Conservation (phyloP, 228 moss, liverwort and hornwort genomes). For the Sphagnum magellanicum region DNA sequence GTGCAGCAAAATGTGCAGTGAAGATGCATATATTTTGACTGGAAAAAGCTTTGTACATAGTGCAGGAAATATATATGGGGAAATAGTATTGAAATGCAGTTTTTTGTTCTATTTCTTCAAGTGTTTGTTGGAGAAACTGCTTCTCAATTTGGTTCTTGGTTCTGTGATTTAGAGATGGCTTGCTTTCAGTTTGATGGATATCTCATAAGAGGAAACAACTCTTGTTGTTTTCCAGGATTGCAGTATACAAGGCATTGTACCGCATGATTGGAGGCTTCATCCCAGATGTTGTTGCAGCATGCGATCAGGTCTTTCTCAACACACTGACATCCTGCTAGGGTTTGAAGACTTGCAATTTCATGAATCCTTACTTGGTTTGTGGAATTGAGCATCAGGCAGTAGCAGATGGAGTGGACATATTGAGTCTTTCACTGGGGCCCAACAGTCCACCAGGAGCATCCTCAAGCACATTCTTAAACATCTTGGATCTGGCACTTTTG, state of each 20-base stretch:
- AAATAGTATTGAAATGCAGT: background rate
- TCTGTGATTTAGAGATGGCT: too few species aligned
- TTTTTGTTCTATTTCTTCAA: background rate
- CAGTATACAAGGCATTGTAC: conserved; percentile 21
- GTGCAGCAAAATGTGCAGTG: background rate
- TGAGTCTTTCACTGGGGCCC: conserved; percentile 41
- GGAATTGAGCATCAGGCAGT: conserved; percentile 14
- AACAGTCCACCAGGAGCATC: conserved; percentile 38
- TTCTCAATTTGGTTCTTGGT: too few species aligned
- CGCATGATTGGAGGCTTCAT: conserved; percentile 9
- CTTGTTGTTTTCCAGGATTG: conserved; percentile 7
- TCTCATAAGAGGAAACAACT: too few species aligned
- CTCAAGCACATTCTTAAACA: conserved; percentile 36
- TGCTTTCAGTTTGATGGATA: too few species aligned
- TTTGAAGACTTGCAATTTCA: too few species aligned
- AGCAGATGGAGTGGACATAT: conserved; percentile 49
- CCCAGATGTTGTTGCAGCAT: conserved; percentile 18
- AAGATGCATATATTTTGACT: too few species aligned
- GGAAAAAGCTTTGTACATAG: too few species aligned
- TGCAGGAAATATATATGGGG: too few species aligned
- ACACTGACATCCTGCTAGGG: too few species aligned
- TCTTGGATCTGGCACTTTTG: conserved; percentile 41
- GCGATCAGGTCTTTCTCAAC: conserved; percentile 15
- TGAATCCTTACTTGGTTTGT: background rate
- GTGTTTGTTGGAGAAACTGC: too few species aligned